phyloP scores from a whole-genome alignment of 306 rosid genomes.

The Abrus precatorius region DNA sequence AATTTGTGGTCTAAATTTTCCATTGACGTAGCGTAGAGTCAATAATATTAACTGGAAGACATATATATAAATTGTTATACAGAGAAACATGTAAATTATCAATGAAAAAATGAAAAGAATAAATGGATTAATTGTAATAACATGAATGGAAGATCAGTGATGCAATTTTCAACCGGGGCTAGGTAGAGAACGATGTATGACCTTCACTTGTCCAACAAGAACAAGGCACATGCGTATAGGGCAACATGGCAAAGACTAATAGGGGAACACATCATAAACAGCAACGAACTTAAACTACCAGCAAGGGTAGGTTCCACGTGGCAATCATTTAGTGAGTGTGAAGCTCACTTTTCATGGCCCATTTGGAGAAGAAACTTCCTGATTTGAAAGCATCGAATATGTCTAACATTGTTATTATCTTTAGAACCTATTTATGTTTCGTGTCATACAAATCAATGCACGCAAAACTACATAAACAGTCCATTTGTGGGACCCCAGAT shows the following conservation, averaged over 20 bases:
- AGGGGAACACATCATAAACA: constrained; percentile 34
- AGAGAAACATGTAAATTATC: not conserved
- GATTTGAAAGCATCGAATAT: constrained; percentile 30
- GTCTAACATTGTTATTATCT: not conserved
- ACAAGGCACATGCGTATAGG: constrained; percentile 36
- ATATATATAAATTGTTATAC: not conserved
- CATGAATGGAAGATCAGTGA: not conserved
- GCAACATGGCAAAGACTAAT: constrained; percentile 10
- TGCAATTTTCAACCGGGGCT: constrained; percentile 21
- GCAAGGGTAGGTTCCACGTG: constrained; percentile 52
- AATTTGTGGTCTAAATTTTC: not conserved
- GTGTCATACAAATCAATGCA: constrained; percentile 38
- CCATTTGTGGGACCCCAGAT: constrained; percentile 34
- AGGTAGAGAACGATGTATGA: constrained; percentile 8
- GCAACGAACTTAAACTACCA: constrained; percentile 55
- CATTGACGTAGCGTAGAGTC: constrained; percentile 15
- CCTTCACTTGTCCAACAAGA: constrained; percentile 42
- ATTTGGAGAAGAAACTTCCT: constrained; percentile 35
- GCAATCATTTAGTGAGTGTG: constrained; percentile 2
- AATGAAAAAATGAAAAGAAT: constrained; percentile 6
- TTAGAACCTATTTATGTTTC: not conserved
- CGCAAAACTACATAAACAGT: constrained; percentile 27
- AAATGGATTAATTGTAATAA: not conserved
- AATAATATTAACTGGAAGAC: not conserved
- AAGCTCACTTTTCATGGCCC: constrained; percentile 25